phyloP scores from a whole-genome alignment of 2,329 filamentous ascomycete species.

The Cadophora sp. region DNA sequence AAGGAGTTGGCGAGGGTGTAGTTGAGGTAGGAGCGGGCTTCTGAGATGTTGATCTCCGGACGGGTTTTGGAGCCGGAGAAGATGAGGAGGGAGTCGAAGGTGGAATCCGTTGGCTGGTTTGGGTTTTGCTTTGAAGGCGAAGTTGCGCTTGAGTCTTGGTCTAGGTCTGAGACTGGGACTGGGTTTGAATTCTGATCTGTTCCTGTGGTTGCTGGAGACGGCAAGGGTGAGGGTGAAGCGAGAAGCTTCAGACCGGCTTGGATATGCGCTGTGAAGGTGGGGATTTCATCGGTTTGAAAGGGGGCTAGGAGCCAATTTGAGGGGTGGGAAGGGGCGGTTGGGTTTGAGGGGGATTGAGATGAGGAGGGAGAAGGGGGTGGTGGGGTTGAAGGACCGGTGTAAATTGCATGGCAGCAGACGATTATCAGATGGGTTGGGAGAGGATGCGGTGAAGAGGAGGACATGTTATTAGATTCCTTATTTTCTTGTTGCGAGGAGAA shows the following conservation, averaged over 20 bases:
- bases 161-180: slow-evolving; percentile 40
- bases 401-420: slow-evolving; percentile 87
- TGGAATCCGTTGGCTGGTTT: too few species aligned
- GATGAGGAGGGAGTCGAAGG: slow-evolving; percentile 30
- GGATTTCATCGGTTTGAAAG: slow-evolving; percentile 80
- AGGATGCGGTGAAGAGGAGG: not conserved
- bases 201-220: slow-evolving; percentile 45
- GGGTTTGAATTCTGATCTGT: not conserved
- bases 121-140: not conserved
- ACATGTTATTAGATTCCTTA: not conserved
- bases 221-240: slow-evolving; percentile 44
- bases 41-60: slow-evolving; percentile 59
- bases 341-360: slow-evolving; percentile 77
- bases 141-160: not conserved
- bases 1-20: slow-evolving; percentile 52
- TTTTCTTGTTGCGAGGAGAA: too few species aligned
- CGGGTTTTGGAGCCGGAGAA: slow-evolving; percentile 55
- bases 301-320: slow-evolving; percentile 75
- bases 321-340: slow-evolving; percentile 80
- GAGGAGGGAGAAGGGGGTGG: slow-evolving; percentile 54
- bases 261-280: slow-evolving; percentile 81
- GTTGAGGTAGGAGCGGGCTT: slow-evolving; percentile 68
- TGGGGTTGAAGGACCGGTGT: slow-evolving; percentile 60
- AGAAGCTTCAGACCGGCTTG: slow-evolving; percentile 62
- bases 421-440: slow-evolving; percentile 66